phyloP scores from a whole-genome alignment of 192 early-diverging fungal genomes.

The Backusella macrospora region DNA sequence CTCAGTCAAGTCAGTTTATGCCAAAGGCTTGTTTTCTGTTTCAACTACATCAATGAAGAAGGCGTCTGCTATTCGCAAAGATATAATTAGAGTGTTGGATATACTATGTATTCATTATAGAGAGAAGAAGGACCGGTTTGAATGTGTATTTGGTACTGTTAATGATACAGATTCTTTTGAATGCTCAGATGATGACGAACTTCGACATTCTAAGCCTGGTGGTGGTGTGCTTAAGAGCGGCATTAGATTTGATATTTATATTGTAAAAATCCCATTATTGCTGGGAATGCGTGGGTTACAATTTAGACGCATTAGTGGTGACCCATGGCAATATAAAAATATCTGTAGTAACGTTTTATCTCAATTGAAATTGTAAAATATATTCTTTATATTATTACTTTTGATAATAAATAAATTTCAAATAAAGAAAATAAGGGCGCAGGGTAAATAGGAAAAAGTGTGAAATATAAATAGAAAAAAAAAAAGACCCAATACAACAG shows the following conservation, averaged over 20 bases:
- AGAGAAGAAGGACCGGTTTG: background rate
- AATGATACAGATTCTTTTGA: background rate
- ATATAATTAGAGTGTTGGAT: constrained; percentile 47
- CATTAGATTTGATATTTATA: constrained; percentile 67
- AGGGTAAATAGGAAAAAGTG: too few species aligned
- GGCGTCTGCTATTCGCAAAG: constrained; percentile 51
- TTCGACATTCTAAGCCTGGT: background rate
- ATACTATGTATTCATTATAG: background rate
- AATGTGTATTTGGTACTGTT: background rate
- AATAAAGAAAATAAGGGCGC: too few species aligned
- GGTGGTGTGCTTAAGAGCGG: constrained; percentile 25
- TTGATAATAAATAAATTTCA: too few species aligned
- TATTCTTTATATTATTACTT: too few species aligned
- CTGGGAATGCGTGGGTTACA: constrained; percentile 74
- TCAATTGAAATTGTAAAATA: constrained; percentile 55
- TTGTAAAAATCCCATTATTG: constrained; percentile 71
- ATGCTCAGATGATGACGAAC: background rate
- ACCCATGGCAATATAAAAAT: constrained; percentile 77
- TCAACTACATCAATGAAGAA: constrained; percentile 55
- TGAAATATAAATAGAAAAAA: too few species aligned
- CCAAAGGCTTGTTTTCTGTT: constrained; percentile 59
- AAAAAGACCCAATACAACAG: too few species aligned
- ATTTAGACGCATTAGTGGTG: constrained; percentile 75
- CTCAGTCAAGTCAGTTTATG: constrained; percentile 52
- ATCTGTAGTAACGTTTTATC: constrained; percentile 75